A percentile compares a stretch with the other conserved stretches of the same genome.
Conservation (phyloP, 495 filamentous ascomycete species). For the Penicillium parvum region DNA sequence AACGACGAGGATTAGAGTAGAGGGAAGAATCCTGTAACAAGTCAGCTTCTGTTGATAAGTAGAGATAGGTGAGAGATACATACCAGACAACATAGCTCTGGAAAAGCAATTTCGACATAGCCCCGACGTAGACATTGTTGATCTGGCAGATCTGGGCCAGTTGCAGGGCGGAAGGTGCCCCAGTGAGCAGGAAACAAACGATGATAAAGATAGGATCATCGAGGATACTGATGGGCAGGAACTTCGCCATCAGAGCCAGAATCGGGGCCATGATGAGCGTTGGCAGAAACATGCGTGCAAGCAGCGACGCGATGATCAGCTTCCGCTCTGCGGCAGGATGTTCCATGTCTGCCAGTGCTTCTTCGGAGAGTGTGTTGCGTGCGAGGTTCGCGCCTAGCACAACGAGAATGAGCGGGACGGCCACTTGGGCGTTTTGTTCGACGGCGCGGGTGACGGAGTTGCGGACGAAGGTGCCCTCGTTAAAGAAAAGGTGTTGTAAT, state of each 20-base stretch:
- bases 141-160: constrained; percentile 98
- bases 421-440: constrained; percentile 78
- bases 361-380: constrained; percentile 60
- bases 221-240: constrained; percentile 85
- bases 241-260: constrained; percentile 86
- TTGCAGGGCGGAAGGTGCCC: constrained; percentile 90
- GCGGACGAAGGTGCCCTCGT: constrained; percentile 81
- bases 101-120: constrained; percentile 90
- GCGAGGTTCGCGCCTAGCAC: constrained; percentile 92
- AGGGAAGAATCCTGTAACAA: constrained; percentile 76
- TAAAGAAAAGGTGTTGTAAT: constrained; percentile 82
- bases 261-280: constrained; percentile 92
- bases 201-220: constrained; percentile 98
- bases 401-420: constrained; percentile 93
- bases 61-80: constrained; percentile 23
- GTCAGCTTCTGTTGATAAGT: constrained; percentile 19
- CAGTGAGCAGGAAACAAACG: constrained; percentile 93
- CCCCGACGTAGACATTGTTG: constrained; percentile 89
- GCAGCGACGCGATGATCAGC: constrained; percentile 76
- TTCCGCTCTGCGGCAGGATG: constrained; percentile 66
- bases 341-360: constrained; percentile 51
- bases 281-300: constrained; percentile 89
- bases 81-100: constrained; percentile 97
- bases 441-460: constrained; percentile 91
- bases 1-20: constrained; percentile 85